Evolutionary conservation across 805 yeast species (phyloP), one percentile per base, ranked within the genome.

Genomic region (Wickerhamiella slavikovae): DNA sequence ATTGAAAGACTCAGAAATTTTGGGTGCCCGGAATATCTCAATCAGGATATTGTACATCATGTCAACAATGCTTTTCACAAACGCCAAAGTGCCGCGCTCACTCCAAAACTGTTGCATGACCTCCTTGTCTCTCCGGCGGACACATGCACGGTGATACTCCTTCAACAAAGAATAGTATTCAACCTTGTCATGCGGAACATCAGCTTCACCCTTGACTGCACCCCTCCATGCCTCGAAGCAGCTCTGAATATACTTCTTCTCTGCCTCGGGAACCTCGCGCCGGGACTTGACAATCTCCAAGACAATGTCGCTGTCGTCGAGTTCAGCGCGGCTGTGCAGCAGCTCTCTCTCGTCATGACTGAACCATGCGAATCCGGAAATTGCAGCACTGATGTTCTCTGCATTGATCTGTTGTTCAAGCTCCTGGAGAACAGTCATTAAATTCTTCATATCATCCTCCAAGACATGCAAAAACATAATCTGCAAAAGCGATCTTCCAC

Each of bases 81-180:
- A 59, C 22, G 61, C 61, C n/a, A 82, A 71, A 27, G 91, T 55
- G 38, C 76, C 78, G 0, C 85, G 80, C 41, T 83, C 93, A 27
- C 68, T 69, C 92, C 93, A 79, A 25, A 83, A 47, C 43, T 72
- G 71, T 41, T 70, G 71, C 57, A 83, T 51, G 25, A 74, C 54
- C 32, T 69, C 67, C 46, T 79, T 82, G 45, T 85, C 98, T 22
- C 68, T 65, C 33, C 67, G 71, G 21, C 89, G 63, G 1, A 77
- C 55, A 37, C 63, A 63, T 12, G 75, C 51, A 35, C 65, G 71
- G 51, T 75, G 66, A 31, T 74, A 60, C 32, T 72, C 71, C 35
- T 66, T 68, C 10, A 76, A 45, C 36, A 62, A 59, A 5, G 68
- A 52, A 41, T 64, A 75, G 24, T 64, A 42, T 14, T 57, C 56